These are phyloP conservation scores for Elsinoe fawcettii DNA, from an alignment of 2,329 filamentous ascomycete genomes.

Conservation along the genomic window DNA sequence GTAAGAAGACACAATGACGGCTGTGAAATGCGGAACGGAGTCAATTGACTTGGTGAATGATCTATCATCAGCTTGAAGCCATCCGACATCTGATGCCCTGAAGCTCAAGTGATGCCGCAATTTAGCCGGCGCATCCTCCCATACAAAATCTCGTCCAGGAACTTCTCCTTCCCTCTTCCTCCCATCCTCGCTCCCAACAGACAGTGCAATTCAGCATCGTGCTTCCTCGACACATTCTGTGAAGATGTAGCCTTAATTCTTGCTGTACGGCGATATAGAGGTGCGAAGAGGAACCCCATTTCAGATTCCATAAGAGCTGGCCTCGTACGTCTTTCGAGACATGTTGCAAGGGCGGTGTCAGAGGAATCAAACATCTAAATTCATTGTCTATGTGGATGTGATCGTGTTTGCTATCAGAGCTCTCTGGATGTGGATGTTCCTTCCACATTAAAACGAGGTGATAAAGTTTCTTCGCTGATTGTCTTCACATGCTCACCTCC, in stretches of 20 bases:
- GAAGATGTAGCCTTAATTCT: constrained; percentile 47
- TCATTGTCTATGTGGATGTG: not conserved
- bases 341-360: constrained; percentile 75
- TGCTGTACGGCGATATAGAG: constrained; percentile 59
- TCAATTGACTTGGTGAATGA: too few relatives aligned
- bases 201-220: constrained; percentile 73
- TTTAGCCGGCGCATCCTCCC: constrained; percentile 9
- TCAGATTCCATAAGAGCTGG: constrained; percentile 65
- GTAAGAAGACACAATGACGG: too few relatives aligned
- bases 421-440: not conserved
- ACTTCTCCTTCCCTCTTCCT: constrained; percentile 32
- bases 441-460: not conserved
- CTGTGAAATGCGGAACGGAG: too few relatives aligned
- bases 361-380: constrained; percentile 63
- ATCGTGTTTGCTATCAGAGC: not conserved
- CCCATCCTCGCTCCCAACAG: constrained; percentile 60
- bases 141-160: not conserved
- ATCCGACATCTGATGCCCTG: not conserved
- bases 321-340: constrained; percentile 49
- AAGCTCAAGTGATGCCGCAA: not conserved
- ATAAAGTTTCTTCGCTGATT: not conserved
- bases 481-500: not conserved
- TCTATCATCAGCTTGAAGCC: too few relatives aligned
- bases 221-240: constrained; percentile 60
- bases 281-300: constrained; percentile 46